phyloP scores from a whole-genome alignment of 192 early-diverging fungal genomes.

The Rhizophagus clarus region DNA sequence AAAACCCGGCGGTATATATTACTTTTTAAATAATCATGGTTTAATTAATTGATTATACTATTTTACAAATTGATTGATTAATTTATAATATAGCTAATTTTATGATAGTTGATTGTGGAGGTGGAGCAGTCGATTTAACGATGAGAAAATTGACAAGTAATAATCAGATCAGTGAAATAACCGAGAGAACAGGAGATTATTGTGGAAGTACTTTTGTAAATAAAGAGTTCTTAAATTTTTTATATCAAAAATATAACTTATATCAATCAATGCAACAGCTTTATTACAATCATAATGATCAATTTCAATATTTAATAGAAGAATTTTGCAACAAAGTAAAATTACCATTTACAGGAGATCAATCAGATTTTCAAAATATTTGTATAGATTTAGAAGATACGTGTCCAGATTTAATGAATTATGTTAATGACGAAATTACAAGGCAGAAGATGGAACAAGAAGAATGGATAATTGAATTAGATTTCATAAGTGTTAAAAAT shows the following conservation, averaged over 20 bases:
- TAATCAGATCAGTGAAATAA: conserved; percentile 46
- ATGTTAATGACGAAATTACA: neutral
- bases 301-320: conserved; percentile 19
- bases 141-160: neutral
- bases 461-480: conserved; percentile 17
- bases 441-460: neutral
- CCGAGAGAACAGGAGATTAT: conserved; percentile 46
- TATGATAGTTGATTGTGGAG: conserved; percentile 46
- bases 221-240: conserved; percentile 22
- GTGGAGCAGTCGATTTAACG: conserved; percentile 44
- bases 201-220: conserved; percentile 54
- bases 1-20: neutral
- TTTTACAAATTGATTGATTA: neutral
- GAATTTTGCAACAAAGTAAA: conserved; percentile 11
- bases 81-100: conserved; percentile 23
- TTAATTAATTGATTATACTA: no score
- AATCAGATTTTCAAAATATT: neutral
- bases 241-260: neutral
- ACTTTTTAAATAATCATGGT: no score
- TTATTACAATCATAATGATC: conserved; percentile 5
- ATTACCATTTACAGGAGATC: conserved; percentile 9
- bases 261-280: conserved; percentile 7
- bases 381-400: conserved; percentile 16
- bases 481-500: conserved; percentile 33
- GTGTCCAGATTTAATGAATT: conserved; percentile 1